These are phyloP conservation scores for Cercophora newfieldiana DNA, from an alignment of 495 filamentous ascomycete genomes.

Conservation along the genomic window DNA sequence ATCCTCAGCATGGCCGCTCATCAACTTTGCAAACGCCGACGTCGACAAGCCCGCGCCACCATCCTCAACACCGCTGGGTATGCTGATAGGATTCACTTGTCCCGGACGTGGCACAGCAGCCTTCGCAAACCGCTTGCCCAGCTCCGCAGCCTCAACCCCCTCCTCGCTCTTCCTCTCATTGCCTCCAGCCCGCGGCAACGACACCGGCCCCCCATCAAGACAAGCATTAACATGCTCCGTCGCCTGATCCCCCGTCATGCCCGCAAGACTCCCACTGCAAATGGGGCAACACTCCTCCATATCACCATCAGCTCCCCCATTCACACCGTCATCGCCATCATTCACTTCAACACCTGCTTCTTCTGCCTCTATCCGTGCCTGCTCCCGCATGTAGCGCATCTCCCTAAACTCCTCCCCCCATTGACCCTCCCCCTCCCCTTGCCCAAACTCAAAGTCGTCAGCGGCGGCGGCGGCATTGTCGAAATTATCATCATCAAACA, in stretches of 20 bases:
- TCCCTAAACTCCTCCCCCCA: conserved; percentile 64
- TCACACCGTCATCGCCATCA: conserved; percentile 19
- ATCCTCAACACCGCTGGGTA: conserved; percentile 38
- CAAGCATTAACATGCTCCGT: conserved; percentile 88
- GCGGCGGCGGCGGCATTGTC: no score
- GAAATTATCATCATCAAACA: conserved; percentile 61
- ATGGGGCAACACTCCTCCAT: conserved; percentile 67
- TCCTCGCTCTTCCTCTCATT: conserved; percentile 10
- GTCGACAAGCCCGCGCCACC: conserved; percentile 26
- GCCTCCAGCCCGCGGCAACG: conserved; percentile 32
- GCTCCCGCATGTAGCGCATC: conserved; percentile 62
- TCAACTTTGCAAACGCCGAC: conserved; percentile 87
- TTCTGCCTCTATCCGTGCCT: conserved; percentile 56
- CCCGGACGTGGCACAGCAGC: conserved; percentile 71
- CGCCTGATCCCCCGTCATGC: conserved; percentile 58
- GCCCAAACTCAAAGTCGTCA: conserved; percentile 36
- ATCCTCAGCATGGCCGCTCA: conserved; percentile 88
- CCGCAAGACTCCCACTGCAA: conserved; percentile 63
- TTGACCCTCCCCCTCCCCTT: conserved; percentile 42
- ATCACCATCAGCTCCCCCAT: conserved; percentile 19
- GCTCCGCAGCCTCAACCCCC: conserved; percentile 33
- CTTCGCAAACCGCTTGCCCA: conserved; percentile 60
- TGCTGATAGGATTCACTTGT: conserved; percentile 70
- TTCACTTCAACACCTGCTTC: conserved; percentile 38
- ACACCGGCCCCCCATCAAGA: conserved; percentile 74